A percentile compares a stretch with the other conserved stretches of the same genome.
These are phyloP conservation scores for Adansonia grandidieri DNA, from an alignment of 441 rosid genomes.

Conservation along the genomic window DNA sequence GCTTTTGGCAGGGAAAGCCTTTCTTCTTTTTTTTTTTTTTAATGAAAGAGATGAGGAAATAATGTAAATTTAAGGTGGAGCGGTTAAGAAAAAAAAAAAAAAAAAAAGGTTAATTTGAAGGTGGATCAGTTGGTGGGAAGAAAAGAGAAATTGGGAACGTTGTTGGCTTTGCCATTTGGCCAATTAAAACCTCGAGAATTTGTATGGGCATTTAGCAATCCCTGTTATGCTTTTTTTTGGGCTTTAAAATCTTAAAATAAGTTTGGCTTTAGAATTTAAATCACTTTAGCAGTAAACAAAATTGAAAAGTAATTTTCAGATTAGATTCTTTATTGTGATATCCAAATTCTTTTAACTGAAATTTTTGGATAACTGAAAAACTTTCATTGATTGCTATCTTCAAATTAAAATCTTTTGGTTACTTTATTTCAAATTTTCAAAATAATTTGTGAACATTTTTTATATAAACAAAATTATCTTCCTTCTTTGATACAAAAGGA, in stretches of 20 bases:
- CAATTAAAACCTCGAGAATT: neutral
- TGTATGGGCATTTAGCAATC: neutral
- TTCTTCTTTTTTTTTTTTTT: too few species aligned
- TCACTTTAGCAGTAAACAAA: neutral
- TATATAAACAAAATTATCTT: too few species aligned
- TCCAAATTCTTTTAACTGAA: neutral
- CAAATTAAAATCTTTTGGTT: neutral
- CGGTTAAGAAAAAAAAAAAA: slow-evolving; percentile 48
- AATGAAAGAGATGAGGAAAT: slow-evolving; percentile 12
- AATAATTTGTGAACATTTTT: neutral
- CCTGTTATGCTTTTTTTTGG: neutral
- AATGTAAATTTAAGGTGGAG: slow-evolving; percentile 40
- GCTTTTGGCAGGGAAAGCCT: slow-evolving; percentile 8
- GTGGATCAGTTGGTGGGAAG: slow-evolving; percentile 63
- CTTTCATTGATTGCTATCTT: neutral
- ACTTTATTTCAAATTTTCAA: neutral
- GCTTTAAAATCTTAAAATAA: neutral
- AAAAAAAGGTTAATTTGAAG: slow-evolving; percentile 46
- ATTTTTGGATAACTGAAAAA: neutral
- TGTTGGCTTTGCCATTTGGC: slow-evolving; percentile 35
- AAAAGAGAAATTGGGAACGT: slow-evolving; percentile 17
- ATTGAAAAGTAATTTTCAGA: neutral
- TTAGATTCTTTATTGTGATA: neutral
- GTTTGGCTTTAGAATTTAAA: slow-evolving; percentile 13
- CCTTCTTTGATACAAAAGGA: too few species aligned